Evolutionary conservation across 805 yeast species (phyloP).

Genomic region (Wickerhamomyces chambardii): DNA sequence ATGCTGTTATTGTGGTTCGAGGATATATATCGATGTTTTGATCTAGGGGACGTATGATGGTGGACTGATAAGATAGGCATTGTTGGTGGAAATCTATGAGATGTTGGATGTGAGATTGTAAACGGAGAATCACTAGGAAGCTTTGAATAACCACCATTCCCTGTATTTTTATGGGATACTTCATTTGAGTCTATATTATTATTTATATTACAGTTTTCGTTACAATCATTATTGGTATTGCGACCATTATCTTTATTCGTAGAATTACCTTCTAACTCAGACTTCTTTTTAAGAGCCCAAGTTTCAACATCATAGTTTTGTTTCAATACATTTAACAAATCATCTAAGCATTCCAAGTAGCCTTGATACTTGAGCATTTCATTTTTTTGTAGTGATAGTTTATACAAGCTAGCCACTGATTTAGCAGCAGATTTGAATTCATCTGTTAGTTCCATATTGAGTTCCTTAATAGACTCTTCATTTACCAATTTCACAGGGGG

Average conservation of each 20-base stretch:
- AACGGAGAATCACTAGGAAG: constrained; percentile 10
- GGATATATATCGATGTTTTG: background rate
- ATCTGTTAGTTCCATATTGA: constrained; percentile 43
- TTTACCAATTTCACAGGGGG: constrained; percentile 44
- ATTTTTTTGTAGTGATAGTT: constrained; percentile 42
- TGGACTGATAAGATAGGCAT: constrained; percentile 9
- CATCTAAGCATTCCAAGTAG: constrained; percentile 53
- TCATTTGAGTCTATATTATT: background rate
- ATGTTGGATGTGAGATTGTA: constrained; percentile 4
- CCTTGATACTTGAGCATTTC: constrained; percentile 43
- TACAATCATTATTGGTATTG: constrained; percentile 1
- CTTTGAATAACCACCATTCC: background rate
- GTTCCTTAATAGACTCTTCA: constrained; percentile 34
- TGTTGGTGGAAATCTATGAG: constrained; percentile 13
- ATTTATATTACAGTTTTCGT: background rate
- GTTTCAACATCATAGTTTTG: constrained; percentile 34
- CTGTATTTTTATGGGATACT: no score
- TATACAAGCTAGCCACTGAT: constrained; percentile 57
- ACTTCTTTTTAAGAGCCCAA: constrained; percentile 40
- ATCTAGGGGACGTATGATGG: background rate
- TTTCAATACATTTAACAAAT: constrained; percentile 33
- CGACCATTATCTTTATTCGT: background rate
- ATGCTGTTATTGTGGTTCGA: background rate
- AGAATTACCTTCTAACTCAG: constrained; percentile 25
- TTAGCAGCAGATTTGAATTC: constrained; percentile 68